Percentiles rank a stretch among this genome's conserved stretches.
phyloP scores from a whole-genome alignment of 331 rosid genomes.

The Erythrophleum ivorense region DNA sequence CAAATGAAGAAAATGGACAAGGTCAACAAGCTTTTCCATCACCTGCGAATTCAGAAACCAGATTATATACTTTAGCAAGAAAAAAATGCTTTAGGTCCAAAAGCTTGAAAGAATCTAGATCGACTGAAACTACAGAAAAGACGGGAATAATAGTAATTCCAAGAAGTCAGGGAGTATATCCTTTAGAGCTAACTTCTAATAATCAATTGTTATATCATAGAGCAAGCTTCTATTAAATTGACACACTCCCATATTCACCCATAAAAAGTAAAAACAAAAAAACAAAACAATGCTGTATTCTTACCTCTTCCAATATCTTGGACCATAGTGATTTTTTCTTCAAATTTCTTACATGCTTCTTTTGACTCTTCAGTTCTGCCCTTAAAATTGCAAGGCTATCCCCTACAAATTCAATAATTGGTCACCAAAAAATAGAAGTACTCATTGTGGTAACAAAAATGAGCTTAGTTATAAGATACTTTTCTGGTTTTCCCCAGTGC shows the following conservation, averaged over 20 bases:
- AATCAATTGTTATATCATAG: background rate
- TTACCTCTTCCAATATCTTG: conserved; percentile 96
- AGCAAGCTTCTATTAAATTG: background rate
- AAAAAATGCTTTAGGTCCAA: conserved; percentile 21
- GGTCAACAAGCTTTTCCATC: conserved; percentile 93
- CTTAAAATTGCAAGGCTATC: conserved; percentile 93
- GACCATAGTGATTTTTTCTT: conserved; percentile 98
- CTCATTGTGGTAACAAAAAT: conserved; percentile 29
- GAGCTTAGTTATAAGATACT: conserved; percentile 2
- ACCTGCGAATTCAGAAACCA: conserved; percentile 65
- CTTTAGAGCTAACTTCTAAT: conserved; percentile 4
- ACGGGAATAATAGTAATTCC: background rate
- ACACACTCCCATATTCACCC: conserved; percentile 6
- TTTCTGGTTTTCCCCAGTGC: conserved; percentile 5
- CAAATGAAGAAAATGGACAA: conserved; percentile 83
- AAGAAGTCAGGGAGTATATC: background rate
- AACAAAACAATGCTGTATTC: conserved; percentile 39
- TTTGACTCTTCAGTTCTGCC: conserved; percentile 93
- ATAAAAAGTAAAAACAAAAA: conserved; percentile 5
- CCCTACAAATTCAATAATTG: conserved; percentile 57
- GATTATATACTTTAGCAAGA: conserved; percentile 33
- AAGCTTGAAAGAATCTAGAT: conserved; percentile 18
- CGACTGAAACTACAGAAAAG: background rate
- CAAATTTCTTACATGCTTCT: conserved; percentile 88
- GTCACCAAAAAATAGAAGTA: conserved; percentile 32